Conservation (phyloP, 169 alveolate species). For the Perkinsus marinus region DNA sequence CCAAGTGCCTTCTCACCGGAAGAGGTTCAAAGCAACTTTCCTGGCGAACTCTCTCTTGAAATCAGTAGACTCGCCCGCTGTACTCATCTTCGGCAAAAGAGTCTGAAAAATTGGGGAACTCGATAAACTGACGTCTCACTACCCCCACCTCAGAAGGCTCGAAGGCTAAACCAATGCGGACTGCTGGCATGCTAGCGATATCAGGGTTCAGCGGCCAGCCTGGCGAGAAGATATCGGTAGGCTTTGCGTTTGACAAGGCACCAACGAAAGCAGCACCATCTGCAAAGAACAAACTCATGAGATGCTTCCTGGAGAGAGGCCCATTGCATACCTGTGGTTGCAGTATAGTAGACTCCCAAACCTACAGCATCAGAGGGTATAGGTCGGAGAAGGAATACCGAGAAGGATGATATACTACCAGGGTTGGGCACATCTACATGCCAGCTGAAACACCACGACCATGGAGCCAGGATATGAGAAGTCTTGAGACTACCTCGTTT, state of each 20-base stretch:
- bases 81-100: neutral
- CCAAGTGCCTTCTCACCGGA: neutral
- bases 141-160: neutral
- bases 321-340: too few relatives aligned
- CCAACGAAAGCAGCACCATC: neutral
- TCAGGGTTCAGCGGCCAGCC: neutral
- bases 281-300: too few relatives aligned
- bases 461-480: too few relatives aligned
- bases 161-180: neutral
- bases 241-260: neutral
- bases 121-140: neutral
- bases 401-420: too few relatives aligned
- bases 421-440: too few relatives aligned
- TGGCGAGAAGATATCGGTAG: neutral
- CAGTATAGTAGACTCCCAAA: too few relatives aligned
- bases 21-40: neutral
- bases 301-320: too few relatives aligned
- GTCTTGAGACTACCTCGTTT: too few relatives aligned
- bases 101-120: neutral
- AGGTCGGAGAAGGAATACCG: too few relatives aligned
- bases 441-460: too few relatives aligned
- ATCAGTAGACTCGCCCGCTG: neutral
- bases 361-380: too few relatives aligned
- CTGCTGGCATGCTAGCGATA: neutral
- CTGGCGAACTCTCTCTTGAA: neutral